These are phyloP conservation scores for Musa acuminata DNA, from an alignment of 176 grass and related monocot species.

Conservation along the genomic window DNA sequence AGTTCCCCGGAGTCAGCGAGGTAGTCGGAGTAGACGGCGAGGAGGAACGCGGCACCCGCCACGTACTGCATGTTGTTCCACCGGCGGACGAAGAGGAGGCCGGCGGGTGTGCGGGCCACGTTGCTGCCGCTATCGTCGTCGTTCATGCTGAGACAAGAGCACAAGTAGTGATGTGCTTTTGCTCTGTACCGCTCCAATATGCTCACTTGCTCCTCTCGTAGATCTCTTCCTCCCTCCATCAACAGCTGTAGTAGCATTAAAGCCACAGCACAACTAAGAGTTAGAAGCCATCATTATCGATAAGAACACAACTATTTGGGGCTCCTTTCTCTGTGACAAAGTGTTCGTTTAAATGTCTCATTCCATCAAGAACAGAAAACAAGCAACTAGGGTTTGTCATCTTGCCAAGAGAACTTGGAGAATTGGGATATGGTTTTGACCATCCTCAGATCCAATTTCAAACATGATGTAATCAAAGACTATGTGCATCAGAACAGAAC, in stretches of 20 bases:
- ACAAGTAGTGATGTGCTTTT: slow-evolving; percentile 12
- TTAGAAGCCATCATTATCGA: neutral
- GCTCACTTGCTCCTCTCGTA: neutral
- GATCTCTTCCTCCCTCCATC: neutral
- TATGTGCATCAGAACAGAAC: too few relatives aligned
- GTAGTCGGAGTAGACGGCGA: slow-evolving; percentile 10
- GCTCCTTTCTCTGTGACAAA: too few relatives aligned
- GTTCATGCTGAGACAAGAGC: neutral
- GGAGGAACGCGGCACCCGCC: slow-evolving; percentile 4
- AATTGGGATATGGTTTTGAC: neutral
- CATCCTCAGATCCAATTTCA: too few relatives aligned
- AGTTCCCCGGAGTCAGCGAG: neutral
- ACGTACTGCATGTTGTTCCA: slow-evolving; percentile 24
- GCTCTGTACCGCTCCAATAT: neutral
- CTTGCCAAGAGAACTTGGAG: neutral
- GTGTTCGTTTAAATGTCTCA: too few relatives aligned
- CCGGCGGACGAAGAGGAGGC: slow-evolving; percentile 11
- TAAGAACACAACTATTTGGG: neutral
- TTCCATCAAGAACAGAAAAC: too few relatives aligned
- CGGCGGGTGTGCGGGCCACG: slow-evolving; percentile 8
- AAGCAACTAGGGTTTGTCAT: too few relatives aligned
- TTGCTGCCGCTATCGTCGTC: neutral
- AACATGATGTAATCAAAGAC: too few relatives aligned
- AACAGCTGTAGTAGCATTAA: neutral
- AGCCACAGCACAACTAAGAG: too few relatives aligned